A percentile compares a stretch with the other conserved stretches of the same genome.
Conservation (phyloP, 768 basidiomycete species). For the Baorangia bicolor region DNA sequence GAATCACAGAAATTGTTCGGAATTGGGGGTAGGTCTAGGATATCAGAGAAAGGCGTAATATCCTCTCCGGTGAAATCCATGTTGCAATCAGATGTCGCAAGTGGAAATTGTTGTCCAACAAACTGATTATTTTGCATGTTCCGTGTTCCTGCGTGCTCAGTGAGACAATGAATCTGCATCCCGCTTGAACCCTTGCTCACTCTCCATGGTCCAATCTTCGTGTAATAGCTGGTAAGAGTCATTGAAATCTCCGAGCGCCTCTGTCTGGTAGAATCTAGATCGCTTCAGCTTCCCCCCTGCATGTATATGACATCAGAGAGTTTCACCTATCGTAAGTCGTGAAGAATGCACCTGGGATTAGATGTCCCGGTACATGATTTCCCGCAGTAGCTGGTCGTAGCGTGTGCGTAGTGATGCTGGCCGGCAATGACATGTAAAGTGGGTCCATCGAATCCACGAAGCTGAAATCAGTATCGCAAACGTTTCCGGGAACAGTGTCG, state of each 20-base stretch:
- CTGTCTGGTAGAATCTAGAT: neutral
- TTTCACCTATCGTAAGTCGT: neutral
- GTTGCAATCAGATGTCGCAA: no score
- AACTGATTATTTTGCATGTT: neutral
- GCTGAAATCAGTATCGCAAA: neutral
- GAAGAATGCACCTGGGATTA: neutral
- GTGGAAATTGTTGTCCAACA: neutral
- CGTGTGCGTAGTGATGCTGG: neutral
- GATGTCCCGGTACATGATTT: neutral
- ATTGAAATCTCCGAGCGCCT: neutral
- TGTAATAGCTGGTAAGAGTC: neutral
- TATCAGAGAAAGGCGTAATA: neutral
- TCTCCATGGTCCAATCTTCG: neutral
- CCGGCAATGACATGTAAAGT: accelerated
- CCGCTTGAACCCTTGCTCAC: constrained; percentile 4
- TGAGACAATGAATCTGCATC: neutral
- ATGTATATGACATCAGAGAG: neutral
- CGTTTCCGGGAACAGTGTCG: neutral
- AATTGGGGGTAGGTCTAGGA: neutral
- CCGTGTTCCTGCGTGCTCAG: neutral
- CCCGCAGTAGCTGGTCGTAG: neutral
- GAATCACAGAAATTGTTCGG: neutral
- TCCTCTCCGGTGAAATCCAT: neutral
- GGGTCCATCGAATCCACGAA: neutral
- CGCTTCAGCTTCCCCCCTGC: neutral